Evolutionary conservation across 2,329 filamentous ascomycete species (phyloP).

Genomic region (Dactylella cylindrospora): DNA sequence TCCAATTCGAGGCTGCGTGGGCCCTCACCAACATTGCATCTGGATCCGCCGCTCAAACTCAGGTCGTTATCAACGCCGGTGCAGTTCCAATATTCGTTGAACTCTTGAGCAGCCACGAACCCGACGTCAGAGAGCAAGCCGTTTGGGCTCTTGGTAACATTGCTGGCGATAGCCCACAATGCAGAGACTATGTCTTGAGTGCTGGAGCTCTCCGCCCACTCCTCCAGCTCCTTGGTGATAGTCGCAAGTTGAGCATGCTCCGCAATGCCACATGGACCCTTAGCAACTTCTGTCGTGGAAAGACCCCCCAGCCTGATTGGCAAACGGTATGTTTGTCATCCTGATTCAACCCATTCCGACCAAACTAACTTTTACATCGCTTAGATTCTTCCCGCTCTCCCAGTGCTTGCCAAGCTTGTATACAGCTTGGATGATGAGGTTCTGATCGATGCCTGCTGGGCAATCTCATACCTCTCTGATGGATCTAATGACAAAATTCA

Average conservation of each 20-base stretch:
- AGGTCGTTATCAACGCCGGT: constrained; percentile 97
- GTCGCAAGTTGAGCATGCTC: constrained; percentile 98
- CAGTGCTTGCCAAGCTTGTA: constrained; percentile 92
- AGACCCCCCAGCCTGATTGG: constrained; percentile 98
- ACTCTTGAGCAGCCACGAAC: constrained; percentile 89
- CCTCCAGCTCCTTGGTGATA: constrained; percentile 86
- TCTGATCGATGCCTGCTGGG: constrained; percentile 98
- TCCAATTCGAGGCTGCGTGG: constrained; percentile 99
- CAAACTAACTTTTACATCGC: constrained; percentile 48
- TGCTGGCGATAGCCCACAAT: constrained; percentile 94
- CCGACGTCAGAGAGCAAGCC: constrained; percentile 95
- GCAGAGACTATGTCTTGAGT: constrained; percentile 92
- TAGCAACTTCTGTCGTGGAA: constrained; percentile 99
- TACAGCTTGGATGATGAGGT: constrained; percentile 99
- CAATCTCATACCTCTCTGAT: constrained; percentile 96
- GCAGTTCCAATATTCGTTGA: constrained; percentile 98
- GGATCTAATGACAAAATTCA: constrained; percentile 99
- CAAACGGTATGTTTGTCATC: constrained; percentile 68
- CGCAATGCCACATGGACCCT: constrained; percentile 98
- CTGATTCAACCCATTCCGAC: background rate
- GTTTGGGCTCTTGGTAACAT: constrained; percentile 99
- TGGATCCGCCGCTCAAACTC: constrained; percentile 92
- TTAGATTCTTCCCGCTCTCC: constrained; percentile 89
- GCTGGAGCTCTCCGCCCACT: constrained; percentile 89
- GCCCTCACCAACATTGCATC: constrained; percentile 99